These are phyloP conservation scores for Sphaerosporella brunnea DNA, from an alignment of 495 filamentous ascomycete species.

Conservation along the genomic window DNA sequence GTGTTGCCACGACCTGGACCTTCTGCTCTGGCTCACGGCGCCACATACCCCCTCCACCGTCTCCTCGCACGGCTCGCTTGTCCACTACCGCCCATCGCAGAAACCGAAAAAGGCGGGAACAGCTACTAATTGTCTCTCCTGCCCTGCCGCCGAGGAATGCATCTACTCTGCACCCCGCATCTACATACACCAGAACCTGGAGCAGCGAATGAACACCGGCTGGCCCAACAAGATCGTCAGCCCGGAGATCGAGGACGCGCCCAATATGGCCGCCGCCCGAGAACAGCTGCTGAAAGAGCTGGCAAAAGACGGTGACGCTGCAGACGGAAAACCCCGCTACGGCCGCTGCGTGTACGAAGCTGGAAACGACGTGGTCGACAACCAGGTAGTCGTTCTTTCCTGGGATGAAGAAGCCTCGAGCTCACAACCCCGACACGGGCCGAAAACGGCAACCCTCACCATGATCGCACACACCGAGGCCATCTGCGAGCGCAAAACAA, in stretches of 20 bases:
- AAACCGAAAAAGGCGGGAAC: constrained; percentile 57
- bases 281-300: constrained; percentile 37
- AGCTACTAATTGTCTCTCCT: constrained; percentile 79
- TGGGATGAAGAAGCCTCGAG: constrained; percentile 40
- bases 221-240: constrained; percentile 83
- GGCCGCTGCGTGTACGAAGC: constrained; percentile 86
- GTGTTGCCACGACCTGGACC: constrained; percentile 85
- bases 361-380: constrained; percentile 82
- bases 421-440: constrained; percentile 32
- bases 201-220: constrained; percentile 35
- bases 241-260: constrained; percentile 67
- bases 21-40: constrained; percentile 72
- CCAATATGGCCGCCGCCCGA: constrained; percentile 29
- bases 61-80: constrained; percentile 50
- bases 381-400: constrained; percentile 68
- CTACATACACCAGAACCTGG: constrained; percentile 45
- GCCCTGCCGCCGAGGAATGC: constrained; percentile 53
- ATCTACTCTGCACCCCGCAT: constrained; percentile 68
- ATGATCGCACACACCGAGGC: constrained; percentile 83
- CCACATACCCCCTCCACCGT: constrained; percentile 63
- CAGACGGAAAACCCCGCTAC: constrained; percentile 36
- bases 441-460: constrained; percentile 78
- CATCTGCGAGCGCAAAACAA: constrained; percentile 65
- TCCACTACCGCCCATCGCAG: constrained; percentile 50
- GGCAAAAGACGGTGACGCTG: constrained; percentile 51